A percentile compares a stretch with the other conserved stretches of the same genome.
phyloP scores from a whole-genome alignment of 768 basidiomycete species.

The Phaeotremella skinneri region DNA sequence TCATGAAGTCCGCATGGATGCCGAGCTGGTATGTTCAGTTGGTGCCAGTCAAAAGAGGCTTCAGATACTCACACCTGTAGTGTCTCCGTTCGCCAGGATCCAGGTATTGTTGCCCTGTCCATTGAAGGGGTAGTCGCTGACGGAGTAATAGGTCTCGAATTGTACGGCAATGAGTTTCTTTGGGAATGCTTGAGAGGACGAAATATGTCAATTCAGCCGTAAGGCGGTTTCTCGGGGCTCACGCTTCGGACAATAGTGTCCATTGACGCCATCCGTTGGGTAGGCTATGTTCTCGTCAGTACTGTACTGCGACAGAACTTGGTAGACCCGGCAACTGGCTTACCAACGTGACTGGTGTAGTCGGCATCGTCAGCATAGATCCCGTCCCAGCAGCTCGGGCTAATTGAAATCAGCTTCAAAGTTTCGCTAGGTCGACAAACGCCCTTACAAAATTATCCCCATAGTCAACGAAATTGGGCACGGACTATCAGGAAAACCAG shows the following conservation, averaged over 20 bases:
- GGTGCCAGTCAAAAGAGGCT: too few relatives aligned
- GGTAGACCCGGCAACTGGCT: not conserved
- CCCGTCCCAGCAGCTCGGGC: conserved; percentile 34
- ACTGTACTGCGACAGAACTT: not conserved
- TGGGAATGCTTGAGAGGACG: conserved; percentile 13
- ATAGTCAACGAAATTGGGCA: conserved; percentile 16
- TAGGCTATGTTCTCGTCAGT: conserved; percentile 6
- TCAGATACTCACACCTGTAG: conserved; percentile 10
- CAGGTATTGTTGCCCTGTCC: conserved; percentile 21
- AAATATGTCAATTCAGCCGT: too few relatives aligned
- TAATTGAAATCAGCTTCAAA: not conserved
- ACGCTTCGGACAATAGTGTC: conserved; percentile 21
- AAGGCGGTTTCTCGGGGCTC: not conserved
- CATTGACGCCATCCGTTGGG: conserved; percentile 23
- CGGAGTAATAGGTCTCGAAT: conserved; percentile 25
- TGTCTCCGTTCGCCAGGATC: conserved; percentile 24
- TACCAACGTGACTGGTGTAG: conserved; percentile 23
- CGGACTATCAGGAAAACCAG: conserved; percentile 20
- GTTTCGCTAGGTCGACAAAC: not conserved
- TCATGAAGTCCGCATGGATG: conserved; percentile 29
- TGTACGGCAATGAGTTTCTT: conserved; percentile 30
- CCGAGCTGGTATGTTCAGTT: conserved; percentile 6
- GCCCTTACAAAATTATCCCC: conserved; percentile 20
- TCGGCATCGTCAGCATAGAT: conserved; percentile 22
- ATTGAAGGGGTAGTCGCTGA: conserved; percentile 20